Conservation (phyloP, 1,139 yeast genomes). For the Yamadazyma spencermartinsiae region DNA sequence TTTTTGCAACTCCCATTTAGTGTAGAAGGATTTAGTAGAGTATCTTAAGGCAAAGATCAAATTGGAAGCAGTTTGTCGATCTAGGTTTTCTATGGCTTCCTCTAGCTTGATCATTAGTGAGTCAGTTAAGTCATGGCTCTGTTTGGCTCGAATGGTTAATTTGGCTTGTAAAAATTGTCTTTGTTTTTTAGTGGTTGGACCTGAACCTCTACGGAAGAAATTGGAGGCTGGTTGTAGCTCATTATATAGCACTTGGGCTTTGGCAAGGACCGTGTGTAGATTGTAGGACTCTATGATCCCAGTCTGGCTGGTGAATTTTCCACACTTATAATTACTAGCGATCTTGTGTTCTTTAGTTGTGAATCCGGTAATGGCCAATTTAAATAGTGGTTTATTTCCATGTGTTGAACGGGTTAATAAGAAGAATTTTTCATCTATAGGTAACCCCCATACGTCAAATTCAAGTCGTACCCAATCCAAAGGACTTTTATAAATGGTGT, state of each 20-base stretch:
- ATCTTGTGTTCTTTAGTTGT: slow-evolving; percentile 14
- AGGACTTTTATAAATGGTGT: slow-evolving; percentile 16
- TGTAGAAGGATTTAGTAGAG: slow-evolving; percentile 26
- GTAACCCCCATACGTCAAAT: slow-evolving; percentile 35
- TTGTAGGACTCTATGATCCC: slow-evolving; percentile 16
- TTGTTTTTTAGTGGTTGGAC: slow-evolving; percentile 21
- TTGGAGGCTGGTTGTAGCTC: slow-evolving; percentile 1
- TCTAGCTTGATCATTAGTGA: slow-evolving; percentile 21
- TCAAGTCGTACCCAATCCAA: slow-evolving; percentile 33
- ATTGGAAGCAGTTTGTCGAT: slow-evolving; percentile 39
- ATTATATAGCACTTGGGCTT: slow-evolving; percentile 17
- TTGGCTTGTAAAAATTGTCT: slow-evolving; percentile 14
- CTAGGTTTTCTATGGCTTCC: slow-evolving; percentile 21
- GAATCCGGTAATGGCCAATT: slow-evolving; percentile 18
- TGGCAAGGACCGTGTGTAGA: slow-evolving; percentile 19
- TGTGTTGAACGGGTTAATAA: slow-evolving; percentile 16
- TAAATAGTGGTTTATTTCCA: slow-evolving; percentile 14
- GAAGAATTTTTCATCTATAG: slow-evolving; percentile 17
- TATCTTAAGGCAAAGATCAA: slow-evolving; percentile 47
- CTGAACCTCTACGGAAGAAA: background rate
- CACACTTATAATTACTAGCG: slow-evolving; percentile 16
- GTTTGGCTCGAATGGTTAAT: slow-evolving; percentile 17
- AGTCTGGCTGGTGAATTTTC: slow-evolving; percentile 11
- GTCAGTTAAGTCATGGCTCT: slow-evolving; percentile 18
- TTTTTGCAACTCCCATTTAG: slow-evolving; percentile 32